Evolutionary conservation across 805 yeast species (phyloP), one percentile per base, ranked within the genome.

Genomic region (Lipomyces spencermartinsiae): DNA sequence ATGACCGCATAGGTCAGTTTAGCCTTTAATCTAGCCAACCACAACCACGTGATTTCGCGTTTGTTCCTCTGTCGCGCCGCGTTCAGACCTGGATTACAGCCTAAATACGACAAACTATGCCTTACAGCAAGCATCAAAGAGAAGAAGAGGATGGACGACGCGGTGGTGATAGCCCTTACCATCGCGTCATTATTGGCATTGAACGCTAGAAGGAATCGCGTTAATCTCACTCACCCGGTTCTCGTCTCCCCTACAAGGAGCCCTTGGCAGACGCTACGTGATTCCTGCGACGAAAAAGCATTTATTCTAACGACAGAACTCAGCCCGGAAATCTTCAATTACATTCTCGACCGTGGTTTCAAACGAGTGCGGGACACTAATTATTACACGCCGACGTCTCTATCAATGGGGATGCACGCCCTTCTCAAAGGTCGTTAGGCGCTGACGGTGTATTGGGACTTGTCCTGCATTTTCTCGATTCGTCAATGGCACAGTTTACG

Each of bases 131-230:
- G 35, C 35, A 34, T 3, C 35, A 3, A 7, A 34, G 35, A 34
- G 53, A 46, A n/a, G 53, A 46, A 16, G 53, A 46, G 22, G 53
- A 46, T 3, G 53, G n/a, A n/a, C n/a, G n/a, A 46, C 53, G 53
- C 7, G 2, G 4, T 46, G 8, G 53, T 4, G 53, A 12, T 46
- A 12, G 53, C 12, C 14, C n/a, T 46, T 8, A 1, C 53, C 8
- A 2, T 46, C 4, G 2, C 53, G 14, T 12, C 3, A 46, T 46
- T 46, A 16, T 10, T 10, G 22, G 8, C 53, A 8, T 46, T 4
- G 14, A 46, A 46, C 1, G 53, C 12, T 7, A 46, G 8, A 2
- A 46, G 8, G 14, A 46, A 46, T 19, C 53, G 22, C 2, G 8
- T 46, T 46, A 9, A 46, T 12, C 53, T 46, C 53, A 46, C 53